A percentile compares a stretch with the other conserved stretches of the same genome.
phyloP scores from a whole-genome alignment of 139 green algal species.

The Chlamydomonas sp. region DNA sequence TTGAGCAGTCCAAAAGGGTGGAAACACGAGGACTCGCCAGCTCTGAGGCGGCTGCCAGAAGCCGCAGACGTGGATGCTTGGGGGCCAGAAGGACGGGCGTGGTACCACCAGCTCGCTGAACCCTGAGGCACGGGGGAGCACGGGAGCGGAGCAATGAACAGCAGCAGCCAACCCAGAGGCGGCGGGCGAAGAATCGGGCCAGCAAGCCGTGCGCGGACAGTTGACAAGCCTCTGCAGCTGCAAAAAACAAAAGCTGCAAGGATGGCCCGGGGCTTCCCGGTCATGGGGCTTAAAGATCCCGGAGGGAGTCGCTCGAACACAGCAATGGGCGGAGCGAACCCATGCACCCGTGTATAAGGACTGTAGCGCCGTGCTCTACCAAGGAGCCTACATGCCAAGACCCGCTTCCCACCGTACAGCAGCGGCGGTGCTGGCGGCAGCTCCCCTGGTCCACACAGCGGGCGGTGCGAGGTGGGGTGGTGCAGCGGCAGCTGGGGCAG shows the following conservation, averaged over 20 bases:
- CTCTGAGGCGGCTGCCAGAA: slow-evolving; percentile 52
- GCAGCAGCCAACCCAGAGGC: neutral
- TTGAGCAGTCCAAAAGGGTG: neutral
- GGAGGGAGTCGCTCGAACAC: neutral
- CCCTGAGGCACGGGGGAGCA: slow-evolving; percentile 37
- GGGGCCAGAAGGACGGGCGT: slow-evolving; percentile 59
- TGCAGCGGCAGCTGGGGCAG: slow-evolving; percentile 57
- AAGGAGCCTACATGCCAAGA: neutral
- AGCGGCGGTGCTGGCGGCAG: slow-evolving; percentile 39
- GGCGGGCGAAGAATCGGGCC: neutral
- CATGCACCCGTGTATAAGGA: neutral
- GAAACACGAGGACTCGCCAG: neutral
- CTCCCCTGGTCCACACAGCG: neutral
- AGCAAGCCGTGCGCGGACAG: neutral
- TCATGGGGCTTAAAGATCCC: neutral
- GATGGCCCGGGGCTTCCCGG: neutral
- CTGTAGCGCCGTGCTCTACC: neutral
- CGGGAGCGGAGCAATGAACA: neutral
- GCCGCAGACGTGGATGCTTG: slow-evolving; percentile 49
- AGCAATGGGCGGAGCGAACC: neutral
- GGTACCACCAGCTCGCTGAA: slow-evolving; percentile 56
- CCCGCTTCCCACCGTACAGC: slow-evolving; percentile 50
- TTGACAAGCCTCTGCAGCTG: neutral
- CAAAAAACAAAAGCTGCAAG: neutral
- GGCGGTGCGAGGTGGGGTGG: neutral